Evolutionary conservation across 176 grass and related monocot species (phyloP).

Genomic region (Bolboschoenus planiculmis): DNA sequence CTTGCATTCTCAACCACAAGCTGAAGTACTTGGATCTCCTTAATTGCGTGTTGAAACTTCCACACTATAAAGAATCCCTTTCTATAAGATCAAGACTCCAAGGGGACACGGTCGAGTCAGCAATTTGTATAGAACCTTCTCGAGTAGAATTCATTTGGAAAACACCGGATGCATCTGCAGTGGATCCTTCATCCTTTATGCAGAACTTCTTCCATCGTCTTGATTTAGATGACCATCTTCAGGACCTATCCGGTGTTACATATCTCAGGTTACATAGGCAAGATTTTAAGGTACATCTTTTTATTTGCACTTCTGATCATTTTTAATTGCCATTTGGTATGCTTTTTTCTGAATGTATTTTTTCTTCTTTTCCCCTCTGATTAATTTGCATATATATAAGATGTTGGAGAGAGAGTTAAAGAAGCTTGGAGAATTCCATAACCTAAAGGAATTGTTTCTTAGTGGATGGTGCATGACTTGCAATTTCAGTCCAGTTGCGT

Average conservation of each 20-base stretch:
- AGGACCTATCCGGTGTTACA: background rate
- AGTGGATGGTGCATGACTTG: background rate
- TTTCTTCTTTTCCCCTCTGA: background rate
- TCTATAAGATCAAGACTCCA: background rate
- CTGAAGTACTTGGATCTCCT: background rate
- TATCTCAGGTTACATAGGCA: background rate
- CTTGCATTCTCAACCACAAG: background rate
- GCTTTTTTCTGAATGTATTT: background rate
- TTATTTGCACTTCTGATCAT: background rate
- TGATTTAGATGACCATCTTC: background rate
- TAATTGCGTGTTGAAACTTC: background rate
- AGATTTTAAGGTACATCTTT: background rate
- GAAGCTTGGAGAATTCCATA: background rate
- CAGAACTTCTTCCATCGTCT: background rate
- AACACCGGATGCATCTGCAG: background rate
- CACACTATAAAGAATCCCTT: background rate
- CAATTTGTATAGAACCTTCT: background rate
- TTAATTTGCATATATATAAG: background rate
- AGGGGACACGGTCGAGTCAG: background rate
- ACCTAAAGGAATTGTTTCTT: background rate
- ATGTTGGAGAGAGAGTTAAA: background rate
- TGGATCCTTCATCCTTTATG: background rate
- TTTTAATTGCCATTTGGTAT: background rate
- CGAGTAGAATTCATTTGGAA: background rate
- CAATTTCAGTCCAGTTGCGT: background rate